Base-by-base conservation (phyloP, 164 flowering plant genomes). In the Stephania yunnanensis region DNA sequence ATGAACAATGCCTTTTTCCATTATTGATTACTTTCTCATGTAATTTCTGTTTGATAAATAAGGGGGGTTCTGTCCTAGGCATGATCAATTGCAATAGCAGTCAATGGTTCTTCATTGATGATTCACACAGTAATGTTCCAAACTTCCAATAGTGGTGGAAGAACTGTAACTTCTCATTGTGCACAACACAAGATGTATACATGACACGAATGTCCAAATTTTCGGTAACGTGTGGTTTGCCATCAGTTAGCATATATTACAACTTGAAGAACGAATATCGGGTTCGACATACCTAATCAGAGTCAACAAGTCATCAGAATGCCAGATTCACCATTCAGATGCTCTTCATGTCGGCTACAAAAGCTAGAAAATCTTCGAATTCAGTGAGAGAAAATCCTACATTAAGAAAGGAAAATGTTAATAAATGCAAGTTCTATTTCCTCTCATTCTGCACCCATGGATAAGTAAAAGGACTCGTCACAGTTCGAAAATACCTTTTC, bases 321-420 rank as follows among this genome's bases (percentile, higher is more conserved):
- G 31, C 22, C 17, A 68, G 55, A 7, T 31, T 6, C 52, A 30
- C 29, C 13, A 22, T 69, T 75, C 70, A 76, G 12, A 71, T 46
- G 19, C 71, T 81, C 80, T 78, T 85, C 75, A 85, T 8, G 20
- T 75, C 83, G 13, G 77, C 78, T 9, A 77, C 58, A 80, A 85
- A 80, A 67, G 78, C 77, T 78, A 81, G 76, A 74, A 87, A 80
- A 71, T 81, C 79, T 71, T 84, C 75, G 75, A 84, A 71, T 25
- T 76, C 77, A 6, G 69, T 80, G 46, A 72, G 74, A 50, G 77
- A 52, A 42, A 83, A 74, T 61, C 85, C 87, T 84, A 76, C 75
- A 80, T 10, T 10, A 58, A 73, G 66, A 70, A 76, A 63, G 46
- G 67, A 11, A 10, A 15, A 22, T 17, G 6, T 44, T 20, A 64